phyloP scores from a whole-genome alignment of 352 stramenopile genomes.

The Plasmopara viticola region DNA sequence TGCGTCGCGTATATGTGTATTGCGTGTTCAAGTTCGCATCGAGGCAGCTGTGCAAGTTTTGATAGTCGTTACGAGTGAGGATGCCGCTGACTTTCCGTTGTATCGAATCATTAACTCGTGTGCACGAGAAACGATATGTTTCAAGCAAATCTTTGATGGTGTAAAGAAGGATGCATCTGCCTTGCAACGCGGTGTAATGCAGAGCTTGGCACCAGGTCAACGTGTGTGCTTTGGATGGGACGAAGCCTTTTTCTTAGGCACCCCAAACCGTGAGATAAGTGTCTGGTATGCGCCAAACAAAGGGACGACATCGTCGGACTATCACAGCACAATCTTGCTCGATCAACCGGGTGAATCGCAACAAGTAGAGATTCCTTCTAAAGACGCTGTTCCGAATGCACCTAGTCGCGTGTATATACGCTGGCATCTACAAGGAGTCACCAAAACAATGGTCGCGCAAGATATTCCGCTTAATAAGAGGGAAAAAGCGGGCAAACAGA shows the following conservation, averaged over 20 bases:
- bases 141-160: conserved; percentile 76
- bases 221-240: conserved; percentile 82
- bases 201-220: conserved; percentile 62
- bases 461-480: conserved; percentile 49
- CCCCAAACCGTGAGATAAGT: conserved; percentile 51
- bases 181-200: conserved; percentile 55
- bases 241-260: conserved; percentile 71
- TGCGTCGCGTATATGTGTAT: conserved; percentile 66
- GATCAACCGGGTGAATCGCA: conserved; percentile 66
- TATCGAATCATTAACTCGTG: conserved; percentile 82
- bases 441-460: conserved; percentile 77
- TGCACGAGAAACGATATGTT: conserved; percentile 57
- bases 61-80: conserved; percentile 66
- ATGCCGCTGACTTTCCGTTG: conserved; percentile 51
- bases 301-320: conserved; percentile 28
- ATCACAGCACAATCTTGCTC: conserved; percentile 52
- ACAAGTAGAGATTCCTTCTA: conserved; percentile 51
- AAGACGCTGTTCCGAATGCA: conserved; percentile 19
- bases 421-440: conserved; percentile 78
- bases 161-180: conserved; percentile 43
- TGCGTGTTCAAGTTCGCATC: conserved; percentile 74
- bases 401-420: conserved; percentile 53
- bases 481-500: conserved; percentile 36
- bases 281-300: conserved; percentile 48
- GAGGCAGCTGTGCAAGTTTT: conserved; percentile 68